A percentile compares a stretch with the other conserved stretches of the same genome.
These are phyloP conservation scores for Botrytis hyacinthi DNA, from an alignment of 2,329 filamentous ascomycete species.

Conservation along the genomic window DNA sequence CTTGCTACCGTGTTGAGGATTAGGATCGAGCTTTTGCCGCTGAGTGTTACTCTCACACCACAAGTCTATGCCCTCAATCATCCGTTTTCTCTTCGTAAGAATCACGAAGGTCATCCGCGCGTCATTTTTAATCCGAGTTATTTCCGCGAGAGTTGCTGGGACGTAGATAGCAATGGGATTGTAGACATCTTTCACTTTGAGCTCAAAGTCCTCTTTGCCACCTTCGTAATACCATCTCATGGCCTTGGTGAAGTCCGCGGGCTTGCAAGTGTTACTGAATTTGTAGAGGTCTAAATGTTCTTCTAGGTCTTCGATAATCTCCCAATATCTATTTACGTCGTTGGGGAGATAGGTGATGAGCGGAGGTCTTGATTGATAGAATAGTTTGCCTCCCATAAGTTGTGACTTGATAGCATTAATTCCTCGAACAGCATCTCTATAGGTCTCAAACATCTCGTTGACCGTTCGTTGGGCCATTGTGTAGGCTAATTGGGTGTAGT, in stretches of 20 bases:
- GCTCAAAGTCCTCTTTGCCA: not conserved
- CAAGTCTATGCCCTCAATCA: not conserved
- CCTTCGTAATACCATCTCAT: not conserved
- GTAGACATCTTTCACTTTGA: not conserved
- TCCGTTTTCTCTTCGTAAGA: not conserved
- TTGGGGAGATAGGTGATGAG: not conserved
- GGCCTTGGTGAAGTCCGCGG: not conserved
- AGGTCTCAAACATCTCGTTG: not conserved
- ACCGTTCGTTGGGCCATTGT: rapidly evolving
- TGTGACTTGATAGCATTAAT: not conserved
- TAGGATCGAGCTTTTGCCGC: not conserved
- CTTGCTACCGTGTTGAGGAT: not conserved
- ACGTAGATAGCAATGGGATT: not conserved
- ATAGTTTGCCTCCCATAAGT: not conserved
- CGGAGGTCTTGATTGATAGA: not conserved
- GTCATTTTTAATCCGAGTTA: not conserved
- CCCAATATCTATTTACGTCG: not conserved
- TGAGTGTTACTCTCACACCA: not conserved
- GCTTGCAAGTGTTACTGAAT: not conserved
- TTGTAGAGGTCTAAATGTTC: not conserved
- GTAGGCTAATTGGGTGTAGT: not conserved
- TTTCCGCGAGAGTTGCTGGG: not conserved
- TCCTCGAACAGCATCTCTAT: not conserved
- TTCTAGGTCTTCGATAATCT: not conserved
- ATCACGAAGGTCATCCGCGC: not conserved